These are phyloP conservation scores for Candida ortonii DNA, from an alignment of 805 yeast species.

Conservation along the genomic window DNA sequence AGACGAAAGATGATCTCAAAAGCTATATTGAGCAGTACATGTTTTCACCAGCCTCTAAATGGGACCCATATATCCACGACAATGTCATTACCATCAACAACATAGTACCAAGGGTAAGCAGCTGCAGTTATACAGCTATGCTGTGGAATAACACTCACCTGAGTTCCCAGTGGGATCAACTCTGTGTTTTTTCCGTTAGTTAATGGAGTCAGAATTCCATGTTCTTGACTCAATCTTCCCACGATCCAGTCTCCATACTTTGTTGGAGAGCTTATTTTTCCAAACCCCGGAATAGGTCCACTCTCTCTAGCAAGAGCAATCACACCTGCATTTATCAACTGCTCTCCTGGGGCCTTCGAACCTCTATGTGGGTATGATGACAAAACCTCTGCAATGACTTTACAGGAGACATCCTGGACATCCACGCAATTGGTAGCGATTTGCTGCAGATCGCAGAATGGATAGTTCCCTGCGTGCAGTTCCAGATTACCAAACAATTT, in stretches of 20 bases:
- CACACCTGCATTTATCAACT: slow-evolving; percentile 69
- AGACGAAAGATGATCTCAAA: too few species aligned
- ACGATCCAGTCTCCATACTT: slow-evolving; percentile 58
- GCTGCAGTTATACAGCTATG: slow-evolving; percentile 74
- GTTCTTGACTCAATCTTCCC: slow-evolving; percentile 73
- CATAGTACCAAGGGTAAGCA: slow-evolving; percentile 54
- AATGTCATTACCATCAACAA: slow-evolving; percentile 45
- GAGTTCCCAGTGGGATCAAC: slow-evolving; percentile 53
- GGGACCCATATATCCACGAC: slow-evolving; percentile 68
- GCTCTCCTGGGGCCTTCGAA: slow-evolving; percentile 51
- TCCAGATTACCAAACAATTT: slow-evolving; percentile 47
- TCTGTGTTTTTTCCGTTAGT: slow-evolving; percentile 27
- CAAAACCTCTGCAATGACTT: slow-evolving; percentile 56
- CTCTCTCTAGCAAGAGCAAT: slow-evolving; percentile 65
- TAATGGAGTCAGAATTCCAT: slow-evolving; percentile 63
- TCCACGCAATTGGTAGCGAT: slow-evolving; percentile 62
- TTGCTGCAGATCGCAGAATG: slow-evolving; percentile 73
- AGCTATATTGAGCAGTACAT: not conserved
- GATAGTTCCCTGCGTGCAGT: slow-evolving; percentile 79
- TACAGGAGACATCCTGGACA: slow-evolving; percentile 44
- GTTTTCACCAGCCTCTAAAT: slow-evolving; percentile 45
- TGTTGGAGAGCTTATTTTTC: slow-evolving; percentile 37
- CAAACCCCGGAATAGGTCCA: slow-evolving; percentile 60
- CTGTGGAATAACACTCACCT: slow-evolving; percentile 59
- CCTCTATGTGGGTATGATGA: slow-evolving; percentile 60